Evolutionary conservation across 192 early-diverging fungal genomes (phyloP).

Genomic region (Coemansia erecta): DNA sequence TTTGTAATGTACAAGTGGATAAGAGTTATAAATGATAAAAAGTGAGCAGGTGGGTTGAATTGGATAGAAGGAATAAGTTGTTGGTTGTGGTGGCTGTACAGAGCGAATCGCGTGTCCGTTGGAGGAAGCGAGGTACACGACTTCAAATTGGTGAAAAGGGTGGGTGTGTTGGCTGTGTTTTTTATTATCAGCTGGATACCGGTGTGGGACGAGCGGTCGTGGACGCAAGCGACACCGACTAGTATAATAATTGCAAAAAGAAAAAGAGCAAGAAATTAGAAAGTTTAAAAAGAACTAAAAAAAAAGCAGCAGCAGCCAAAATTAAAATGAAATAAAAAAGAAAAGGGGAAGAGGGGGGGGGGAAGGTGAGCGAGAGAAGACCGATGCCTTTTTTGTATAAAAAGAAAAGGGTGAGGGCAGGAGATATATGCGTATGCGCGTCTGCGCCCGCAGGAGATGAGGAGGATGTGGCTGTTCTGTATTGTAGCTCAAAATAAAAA

Average conservation of each 20-base stretch:
- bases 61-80: too few species aligned
- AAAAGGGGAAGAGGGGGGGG: slow-evolving; percentile 1
- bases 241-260: not conserved
- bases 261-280: slow-evolving; percentile 1
- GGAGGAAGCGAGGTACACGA: too few species aligned
- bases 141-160: too few species aligned
- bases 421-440: too few species aligned
- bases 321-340: not conserved
- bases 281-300: not conserved
- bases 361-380: not conserved
- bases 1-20: not conserved
- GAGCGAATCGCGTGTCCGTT: too few species aligned
- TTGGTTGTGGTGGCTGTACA: too few species aligned
- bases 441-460: too few species aligned
- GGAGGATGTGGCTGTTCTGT: not conserved
- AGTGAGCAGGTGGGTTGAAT: too few species aligned
- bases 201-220: not conserved
- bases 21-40: too few species aligned
- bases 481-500: not conserved
- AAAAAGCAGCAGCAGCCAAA: not conserved
- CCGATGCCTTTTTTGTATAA: not conserved
- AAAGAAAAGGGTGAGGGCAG: not conserved
- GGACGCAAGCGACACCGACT: not conserved
- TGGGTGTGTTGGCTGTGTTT: too few species aligned
- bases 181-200: too few species aligned